phyloP scores from a whole-genome alignment of 1,284 basidiomycete genomes.

The Vanrija humicola region DNA sequence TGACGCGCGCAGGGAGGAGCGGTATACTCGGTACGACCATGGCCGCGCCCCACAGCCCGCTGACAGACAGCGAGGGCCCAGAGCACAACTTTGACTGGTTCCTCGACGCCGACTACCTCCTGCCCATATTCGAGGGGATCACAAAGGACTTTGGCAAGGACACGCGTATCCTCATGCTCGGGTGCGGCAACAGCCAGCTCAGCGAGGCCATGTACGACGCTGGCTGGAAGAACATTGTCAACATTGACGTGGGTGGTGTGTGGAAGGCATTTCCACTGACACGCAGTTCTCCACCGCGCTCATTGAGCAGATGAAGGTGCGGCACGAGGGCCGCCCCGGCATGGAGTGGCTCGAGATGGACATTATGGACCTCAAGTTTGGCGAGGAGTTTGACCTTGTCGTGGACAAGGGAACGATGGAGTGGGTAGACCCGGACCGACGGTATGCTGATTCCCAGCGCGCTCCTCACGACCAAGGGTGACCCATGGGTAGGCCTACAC shows the following conservation, averaged over 20 bases:
- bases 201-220: conserved; percentile 72
- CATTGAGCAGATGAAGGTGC: conserved; percentile 72
- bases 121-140: conserved; percentile 41
- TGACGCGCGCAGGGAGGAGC: conserved; percentile 54
- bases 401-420: conserved; percentile 97
- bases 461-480: conserved; percentile 82
- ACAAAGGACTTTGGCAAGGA: conserved; percentile 51
- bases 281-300: conserved; percentile 71
- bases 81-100: conserved; percentile 70
- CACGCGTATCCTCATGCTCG: conserved; percentile 75
- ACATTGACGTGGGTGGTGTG: conserved; percentile 64
- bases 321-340: conserved; percentile 59
- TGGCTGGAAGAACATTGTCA: conserved; percentile 78
- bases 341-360: conserved; percentile 93
- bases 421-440: conserved; percentile 13
- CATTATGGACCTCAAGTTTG: conserved; percentile 67
- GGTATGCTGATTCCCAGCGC: conserved; percentile 50
- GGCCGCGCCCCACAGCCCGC: background rate
- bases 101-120: conserved; percentile 42
- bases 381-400: conserved; percentile 72
- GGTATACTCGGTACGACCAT: conserved; percentile 60
- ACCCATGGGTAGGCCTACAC: conserved; percentile 68
- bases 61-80: conserved; percentile 52
- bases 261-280: background rate
- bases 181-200: conserved; percentile 82